These are phyloP conservation scores for Flaveria robusta DNA, from an alignment of 129 eudicot species.

Conservation along the genomic window DNA sequence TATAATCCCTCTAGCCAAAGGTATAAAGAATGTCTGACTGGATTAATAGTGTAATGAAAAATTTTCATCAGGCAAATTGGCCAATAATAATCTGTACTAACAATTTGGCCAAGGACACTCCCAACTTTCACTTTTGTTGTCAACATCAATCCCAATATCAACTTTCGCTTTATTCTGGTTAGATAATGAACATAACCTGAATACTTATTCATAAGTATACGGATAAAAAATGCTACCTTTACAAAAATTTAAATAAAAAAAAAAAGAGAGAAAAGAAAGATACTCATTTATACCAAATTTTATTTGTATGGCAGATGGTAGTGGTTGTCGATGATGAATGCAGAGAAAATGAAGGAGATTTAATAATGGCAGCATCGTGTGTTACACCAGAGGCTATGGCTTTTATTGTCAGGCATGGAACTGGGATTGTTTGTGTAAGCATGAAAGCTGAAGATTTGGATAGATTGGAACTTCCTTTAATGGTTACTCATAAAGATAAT, in stretches of 20 bases:
- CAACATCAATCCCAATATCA: neutral
- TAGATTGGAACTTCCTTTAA: conserved; percentile 69
- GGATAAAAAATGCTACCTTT: neutral
- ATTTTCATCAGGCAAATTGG: neutral
- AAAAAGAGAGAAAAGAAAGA: no score
- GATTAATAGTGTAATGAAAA: neutral
- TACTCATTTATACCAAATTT: neutral
- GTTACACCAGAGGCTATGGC: conserved; percentile 86
- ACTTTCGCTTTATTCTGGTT: neutral
- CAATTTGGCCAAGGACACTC: no score
- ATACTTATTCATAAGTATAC: neutral
- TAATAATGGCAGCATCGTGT: conserved; percentile 78
- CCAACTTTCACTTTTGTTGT: no score
- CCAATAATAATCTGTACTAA: no score
- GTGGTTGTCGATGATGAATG: conserved; percentile 86
- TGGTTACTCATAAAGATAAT: conserved; percentile 69
- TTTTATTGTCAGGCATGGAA: conserved; percentile 80
- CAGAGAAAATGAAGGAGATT: conserved; percentile 89
- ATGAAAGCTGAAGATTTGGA: conserved; percentile 71
- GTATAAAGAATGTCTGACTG: neutral
- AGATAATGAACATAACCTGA: neutral
- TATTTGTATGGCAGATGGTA: conserved; percentile 55
- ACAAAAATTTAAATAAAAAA: neutral
- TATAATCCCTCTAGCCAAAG: neutral
- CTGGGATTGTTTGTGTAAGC: conserved; percentile 88